Base-by-base conservation (phyloP, 805 yeast species). In the Grigorovia transvaalensis region DNA sequence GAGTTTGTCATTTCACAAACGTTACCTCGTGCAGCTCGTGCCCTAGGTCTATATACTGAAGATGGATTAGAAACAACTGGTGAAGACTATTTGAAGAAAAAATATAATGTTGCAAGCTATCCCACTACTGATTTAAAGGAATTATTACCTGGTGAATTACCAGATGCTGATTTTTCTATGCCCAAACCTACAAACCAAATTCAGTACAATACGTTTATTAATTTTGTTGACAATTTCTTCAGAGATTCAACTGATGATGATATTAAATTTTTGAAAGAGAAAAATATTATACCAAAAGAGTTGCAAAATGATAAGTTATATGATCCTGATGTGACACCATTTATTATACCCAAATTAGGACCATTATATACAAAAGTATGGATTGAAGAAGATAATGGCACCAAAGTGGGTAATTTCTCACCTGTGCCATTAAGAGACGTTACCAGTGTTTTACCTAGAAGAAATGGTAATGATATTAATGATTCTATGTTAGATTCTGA, bases 161-260 rank as follows among this genome's bases (percentile, higher is more conserved):
- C 99, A 11, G 82, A 86, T 65, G 77, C 76, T 51, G 98, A 93
- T 67, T 88, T 87, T 52, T 83, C 96, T 5, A 80, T 81, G 55
- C 80, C 83, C 13, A 91, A 90, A 61, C 90, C 90, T 18, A 69
- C 88, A 2, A 91, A 88, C 66, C 99, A 93, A 70, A 93, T 91
- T 17, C 96, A 89, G 62, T 89, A 86, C 64, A 75, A 86, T 12
- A 90, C 99, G 0, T 93, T 87, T 64, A 85, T 87, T 57, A 71
- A 90, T 1, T 88, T 84, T 58, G 77, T 89, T 41, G 99, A 93
- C 65, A 86, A 90, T 33, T 91, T 79, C 64, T 90, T 84, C 70
- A 75, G 96, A 55, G 77, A 79, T 2, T 87, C 79, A 59, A 71
- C 75, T 17, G 96, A 85, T 54, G 96, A 91, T 38, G 99, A 93